Evolutionary conservation across 148 eudicot species (phyloP).

Genomic region (Dianthus caryophyllus): DNA sequence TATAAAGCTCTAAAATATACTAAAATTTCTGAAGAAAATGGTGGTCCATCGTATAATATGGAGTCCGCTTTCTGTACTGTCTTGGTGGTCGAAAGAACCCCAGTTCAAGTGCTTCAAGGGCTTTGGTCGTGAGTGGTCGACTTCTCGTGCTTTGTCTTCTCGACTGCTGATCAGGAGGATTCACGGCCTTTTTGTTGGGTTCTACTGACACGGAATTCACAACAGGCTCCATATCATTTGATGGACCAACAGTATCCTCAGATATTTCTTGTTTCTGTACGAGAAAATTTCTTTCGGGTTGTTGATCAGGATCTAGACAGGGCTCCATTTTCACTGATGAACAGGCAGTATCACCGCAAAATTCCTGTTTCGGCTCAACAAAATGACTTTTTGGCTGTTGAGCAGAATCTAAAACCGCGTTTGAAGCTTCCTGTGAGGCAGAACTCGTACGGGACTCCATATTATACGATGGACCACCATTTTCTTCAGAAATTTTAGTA

Average conservation of each 20-base stretch:
- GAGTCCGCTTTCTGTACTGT: conserved; percentile 26
- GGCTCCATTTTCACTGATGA: conserved; percentile 6
- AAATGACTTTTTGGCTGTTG: neutral
- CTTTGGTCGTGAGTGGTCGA: conserved; percentile 43
- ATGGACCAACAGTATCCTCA: no score
- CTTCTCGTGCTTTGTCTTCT: conserved; percentile 47
- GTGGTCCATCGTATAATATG: no score
- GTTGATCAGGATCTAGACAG: neutral
- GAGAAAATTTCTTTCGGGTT: neutral
- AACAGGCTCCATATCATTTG: no score
- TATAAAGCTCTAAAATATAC: no score
- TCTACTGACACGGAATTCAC: no score
- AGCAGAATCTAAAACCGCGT: neutral
- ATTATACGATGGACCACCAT: no score
- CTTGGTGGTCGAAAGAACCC: conserved; percentile 35
- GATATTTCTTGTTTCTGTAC: neutral
- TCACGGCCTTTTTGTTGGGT: neutral
- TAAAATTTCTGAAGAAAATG: no score
- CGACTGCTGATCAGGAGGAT: conserved; percentile 23
- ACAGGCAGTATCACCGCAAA: neutral
- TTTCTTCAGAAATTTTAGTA: neutral
- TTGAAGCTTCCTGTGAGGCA: neutral
- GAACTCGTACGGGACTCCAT: neutral
- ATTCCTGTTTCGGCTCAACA: neutral
- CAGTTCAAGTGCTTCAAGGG: conserved; percentile 43